These are phyloP conservation scores for Saccharomyces pastorianus DNA, from an alignment of 1,139 yeast species.

Conservation along the genomic window DNA sequence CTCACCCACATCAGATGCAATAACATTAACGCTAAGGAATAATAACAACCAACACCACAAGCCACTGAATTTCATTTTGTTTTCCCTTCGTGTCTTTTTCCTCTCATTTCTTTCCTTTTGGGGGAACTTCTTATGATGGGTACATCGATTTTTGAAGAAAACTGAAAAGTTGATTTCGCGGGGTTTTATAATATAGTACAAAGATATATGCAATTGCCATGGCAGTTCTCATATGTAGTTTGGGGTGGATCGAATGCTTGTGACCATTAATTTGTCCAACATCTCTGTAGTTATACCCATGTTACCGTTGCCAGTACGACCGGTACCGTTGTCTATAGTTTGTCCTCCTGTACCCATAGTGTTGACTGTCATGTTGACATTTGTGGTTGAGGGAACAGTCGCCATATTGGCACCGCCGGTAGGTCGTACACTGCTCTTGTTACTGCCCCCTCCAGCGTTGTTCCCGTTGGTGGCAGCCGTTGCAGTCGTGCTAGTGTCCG, in stretches of 20 bases:
- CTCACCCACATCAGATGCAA: neutral
- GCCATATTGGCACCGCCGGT: constrained; percentile 1
- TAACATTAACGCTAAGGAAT: neutral
- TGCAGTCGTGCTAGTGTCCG: constrained; percentile 4
- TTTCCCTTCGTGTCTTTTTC: neutral
- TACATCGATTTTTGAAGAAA: neutral
- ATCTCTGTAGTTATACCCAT: constrained; percentile 21
- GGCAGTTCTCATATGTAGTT: constrained; percentile 19
- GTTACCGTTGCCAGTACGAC: constrained; percentile 10
- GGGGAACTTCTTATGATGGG: neutral
- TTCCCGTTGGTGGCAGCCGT: neutral
- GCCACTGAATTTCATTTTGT: neutral
- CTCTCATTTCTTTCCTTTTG: neutral
- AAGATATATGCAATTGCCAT: neutral
- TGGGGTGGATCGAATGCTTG: constrained; percentile 30
- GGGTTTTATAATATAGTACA: neutral
- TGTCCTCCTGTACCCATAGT: neutral
- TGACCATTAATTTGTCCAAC: constrained; percentile 27
- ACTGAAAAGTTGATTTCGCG: neutral
- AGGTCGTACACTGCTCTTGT: constrained; percentile 11
- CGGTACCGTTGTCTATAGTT: constrained; percentile 6
- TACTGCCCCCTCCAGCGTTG: neutral
- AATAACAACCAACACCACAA: too few relatives aligned
- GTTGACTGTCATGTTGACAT: constrained; percentile 9
- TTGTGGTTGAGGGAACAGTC: constrained; percentile 12